Conservation (phyloP, 495 filamentous ascomycete genomes). For the Hamigera avellanea region DNA sequence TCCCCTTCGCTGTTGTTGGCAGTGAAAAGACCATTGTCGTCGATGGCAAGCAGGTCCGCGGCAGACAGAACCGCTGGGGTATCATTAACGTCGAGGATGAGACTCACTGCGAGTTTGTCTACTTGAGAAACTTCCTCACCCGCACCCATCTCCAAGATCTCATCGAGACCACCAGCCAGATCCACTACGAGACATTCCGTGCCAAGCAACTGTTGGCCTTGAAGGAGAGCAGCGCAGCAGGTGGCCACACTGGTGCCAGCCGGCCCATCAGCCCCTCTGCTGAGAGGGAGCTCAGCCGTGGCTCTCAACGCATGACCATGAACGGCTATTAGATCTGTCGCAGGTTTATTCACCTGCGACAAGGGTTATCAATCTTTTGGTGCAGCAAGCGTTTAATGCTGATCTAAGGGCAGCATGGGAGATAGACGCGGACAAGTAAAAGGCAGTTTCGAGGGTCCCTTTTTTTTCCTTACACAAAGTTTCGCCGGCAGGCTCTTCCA, state of each 20-base stretch:
- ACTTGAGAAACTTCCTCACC: conserved; percentile 93
- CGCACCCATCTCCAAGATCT: conserved; percentile 94
- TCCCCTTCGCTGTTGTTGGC: conserved; percentile 96
- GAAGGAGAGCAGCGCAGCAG: conserved; percentile 90
- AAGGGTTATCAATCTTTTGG: conserved; percentile 5
- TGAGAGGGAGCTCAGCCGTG: conserved; percentile 90
- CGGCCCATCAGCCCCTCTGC: conserved; percentile 90
- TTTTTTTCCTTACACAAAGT: conserved; percentile 4
- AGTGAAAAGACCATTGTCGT: conserved; percentile 97
- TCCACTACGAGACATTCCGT: conserved; percentile 99
- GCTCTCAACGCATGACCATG: conserved; percentile 93
- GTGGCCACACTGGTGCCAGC: conserved; percentile 59
- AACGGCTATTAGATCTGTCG: conserved; percentile 67
- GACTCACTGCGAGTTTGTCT: conserved; percentile 98
- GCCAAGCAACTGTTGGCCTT: conserved; percentile 96
- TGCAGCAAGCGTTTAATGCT: conserved; percentile 7
- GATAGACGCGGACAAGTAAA: conserved; percentile 1
- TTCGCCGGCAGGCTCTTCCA: conserved; percentile 29
- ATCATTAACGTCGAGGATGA: conserved; percentile 99
- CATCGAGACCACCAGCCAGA: conserved; percentile 99
- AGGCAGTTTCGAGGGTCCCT: conserved; percentile 5
- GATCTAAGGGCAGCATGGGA: conserved; percentile 2
- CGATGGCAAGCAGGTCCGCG: conserved; percentile 94
- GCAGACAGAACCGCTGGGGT: conserved; percentile 97
- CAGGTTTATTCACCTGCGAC: background rate